Evolutionary conservation across 2,329 filamentous ascomycete species (phyloP).

Genomic region (Trichoderma gracile): DNA sequence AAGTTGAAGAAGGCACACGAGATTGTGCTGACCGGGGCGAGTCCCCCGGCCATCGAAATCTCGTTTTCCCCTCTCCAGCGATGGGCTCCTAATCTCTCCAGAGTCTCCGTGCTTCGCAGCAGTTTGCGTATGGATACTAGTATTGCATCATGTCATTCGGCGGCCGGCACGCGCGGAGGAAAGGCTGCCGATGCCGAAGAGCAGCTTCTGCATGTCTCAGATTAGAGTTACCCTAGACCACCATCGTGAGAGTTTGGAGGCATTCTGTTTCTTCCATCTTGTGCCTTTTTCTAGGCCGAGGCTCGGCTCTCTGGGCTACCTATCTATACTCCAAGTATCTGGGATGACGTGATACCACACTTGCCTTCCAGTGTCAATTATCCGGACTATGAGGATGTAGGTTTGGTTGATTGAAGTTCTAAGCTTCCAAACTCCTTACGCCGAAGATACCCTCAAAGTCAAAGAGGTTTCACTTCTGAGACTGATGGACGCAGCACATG

Average conservation of each 20-base stretch:
- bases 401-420: background rate
- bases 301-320: too few relatives aligned
- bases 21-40: slow-evolving; percentile 3
- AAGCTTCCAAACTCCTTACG: too few relatives aligned
- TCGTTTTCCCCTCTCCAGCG: background rate
- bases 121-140: too few relatives aligned
- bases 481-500: too few relatives aligned
- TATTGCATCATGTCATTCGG: slow-evolving; percentile 6
- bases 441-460: too few relatives aligned
- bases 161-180: slow-evolving; percentile 3
- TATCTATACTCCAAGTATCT: background rate
- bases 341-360: background rate
- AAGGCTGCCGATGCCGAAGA: background rate
- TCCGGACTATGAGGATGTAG: background rate
- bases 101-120: too few relatives aligned
- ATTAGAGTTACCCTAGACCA: slow-evolving; percentile 21
- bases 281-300: background rate
- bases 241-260: background rate
- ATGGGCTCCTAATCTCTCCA: too few relatives aligned
- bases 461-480: too few relatives aligned
- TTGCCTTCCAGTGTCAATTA: background rate
- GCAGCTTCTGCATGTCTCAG: background rate
- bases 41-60: slow-evolving; percentile 12
- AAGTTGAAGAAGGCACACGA: background rate
- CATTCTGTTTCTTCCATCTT: background rate